phyloP scores from a whole-genome alignment of 2,329 filamentous ascomycete genomes.

The Eutypa lata region DNA sequence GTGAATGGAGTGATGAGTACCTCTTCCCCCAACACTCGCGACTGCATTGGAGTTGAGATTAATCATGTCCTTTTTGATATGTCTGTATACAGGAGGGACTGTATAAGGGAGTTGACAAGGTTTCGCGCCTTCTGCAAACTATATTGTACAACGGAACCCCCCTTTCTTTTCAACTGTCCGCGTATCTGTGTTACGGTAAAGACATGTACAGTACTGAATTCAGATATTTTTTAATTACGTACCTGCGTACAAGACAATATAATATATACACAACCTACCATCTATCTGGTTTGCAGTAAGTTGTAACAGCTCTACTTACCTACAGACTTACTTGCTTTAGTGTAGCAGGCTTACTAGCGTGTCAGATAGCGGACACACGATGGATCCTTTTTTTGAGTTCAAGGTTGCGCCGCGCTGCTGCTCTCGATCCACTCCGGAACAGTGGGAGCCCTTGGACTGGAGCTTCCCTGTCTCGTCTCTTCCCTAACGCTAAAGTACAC shows the following conservation, averaged over 20 bases:
- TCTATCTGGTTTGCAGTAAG: neutral
- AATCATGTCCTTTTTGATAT: no score
- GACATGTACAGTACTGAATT: no score
- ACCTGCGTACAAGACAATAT: neutral
- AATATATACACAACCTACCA: neutral
- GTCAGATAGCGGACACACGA: neutral
- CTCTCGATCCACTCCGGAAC: neutral
- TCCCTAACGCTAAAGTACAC: neutral
- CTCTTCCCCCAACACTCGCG: no score
- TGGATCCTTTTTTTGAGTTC: neutral
- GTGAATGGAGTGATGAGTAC: no score
- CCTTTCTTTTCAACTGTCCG: no score
- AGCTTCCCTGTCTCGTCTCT: conserved; percentile 1
- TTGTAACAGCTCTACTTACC: neutral
- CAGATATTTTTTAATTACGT: no score
- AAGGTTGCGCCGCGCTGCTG: neutral
- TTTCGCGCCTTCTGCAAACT: no score
- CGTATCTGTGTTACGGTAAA: no score
- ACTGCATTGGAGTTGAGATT: no score
- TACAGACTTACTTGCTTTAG: neutral
- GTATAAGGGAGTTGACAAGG: no score
- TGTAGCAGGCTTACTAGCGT: neutral
- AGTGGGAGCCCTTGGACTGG: neutral
- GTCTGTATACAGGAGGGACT: no score
- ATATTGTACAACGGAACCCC: no score